Evolutionary conservation across 345 rosid genomes (phyloP).

Genomic region (Aurinia saxatilis): DNA sequence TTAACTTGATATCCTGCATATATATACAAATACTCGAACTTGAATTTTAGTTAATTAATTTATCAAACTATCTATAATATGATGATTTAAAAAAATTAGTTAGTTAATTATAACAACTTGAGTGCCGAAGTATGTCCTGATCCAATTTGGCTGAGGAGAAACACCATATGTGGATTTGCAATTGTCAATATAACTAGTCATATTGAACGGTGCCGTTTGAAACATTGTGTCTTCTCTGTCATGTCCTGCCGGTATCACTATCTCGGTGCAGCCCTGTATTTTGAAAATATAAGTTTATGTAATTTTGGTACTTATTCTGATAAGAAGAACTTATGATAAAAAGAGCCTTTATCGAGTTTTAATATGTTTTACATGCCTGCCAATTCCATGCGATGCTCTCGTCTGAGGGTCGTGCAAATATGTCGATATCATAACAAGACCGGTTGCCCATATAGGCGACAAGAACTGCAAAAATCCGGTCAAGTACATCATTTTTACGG

Average conservation of each 20-base stretch:
- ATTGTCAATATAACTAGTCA: slow-evolving; percentile 22
- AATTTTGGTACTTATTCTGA: too few relatives aligned
- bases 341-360: not conserved
- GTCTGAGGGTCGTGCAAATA: too few relatives aligned
- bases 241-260: slow-evolving; percentile 55
- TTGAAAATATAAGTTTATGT: too few relatives aligned
- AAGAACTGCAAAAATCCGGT: not conserved
- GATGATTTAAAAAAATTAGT: too few relatives aligned
- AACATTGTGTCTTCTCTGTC: slow-evolving; percentile 47
- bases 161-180: slow-evolving; percentile 49
- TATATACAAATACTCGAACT: not conserved
- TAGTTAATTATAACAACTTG: slow-evolving; percentile 7
- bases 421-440: too few relatives aligned
- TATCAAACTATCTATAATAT: not conserved
- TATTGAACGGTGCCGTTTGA: slow-evolving; percentile 39
- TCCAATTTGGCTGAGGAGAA: slow-evolving; percentile 64
- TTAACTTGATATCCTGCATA: slow-evolving; percentile 37
- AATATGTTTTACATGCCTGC: not conserved
- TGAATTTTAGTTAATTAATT: not conserved
- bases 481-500: too few relatives aligned
- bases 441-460: too few relatives aligned
- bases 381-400: too few relatives aligned
- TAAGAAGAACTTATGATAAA: too few relatives aligned
- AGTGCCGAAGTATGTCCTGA: slow-evolving; percentile 48
- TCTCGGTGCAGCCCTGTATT: slow-evolving; percentile 57